Evolutionary conservation across 331 rosid genomes (phyloP).

Genomic region (Saraca asoca): DNA sequence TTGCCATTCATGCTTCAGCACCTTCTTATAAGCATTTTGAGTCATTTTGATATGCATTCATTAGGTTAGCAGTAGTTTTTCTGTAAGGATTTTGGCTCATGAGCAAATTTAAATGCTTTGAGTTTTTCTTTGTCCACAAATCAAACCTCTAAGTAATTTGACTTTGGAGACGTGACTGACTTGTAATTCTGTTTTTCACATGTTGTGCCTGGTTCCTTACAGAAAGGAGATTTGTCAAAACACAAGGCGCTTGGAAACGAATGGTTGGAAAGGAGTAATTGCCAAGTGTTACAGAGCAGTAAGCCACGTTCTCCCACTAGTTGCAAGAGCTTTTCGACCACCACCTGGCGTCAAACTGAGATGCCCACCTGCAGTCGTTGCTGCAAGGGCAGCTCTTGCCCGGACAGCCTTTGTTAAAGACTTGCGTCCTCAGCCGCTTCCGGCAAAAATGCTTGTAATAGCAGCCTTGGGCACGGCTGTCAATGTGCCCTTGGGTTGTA

Average conservation of each 20-base stretch:
- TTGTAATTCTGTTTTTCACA: conserved; percentile 26
- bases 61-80: background rate
- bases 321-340: conserved; percentile 66
- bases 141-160: background rate
- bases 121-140: background rate
- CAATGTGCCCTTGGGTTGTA: conserved; percentile 75
- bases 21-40: background rate
- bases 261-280: conserved; percentile 74
- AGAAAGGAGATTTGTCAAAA: conserved; percentile 59
- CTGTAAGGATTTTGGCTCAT: background rate
- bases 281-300: conserved; percentile 83
- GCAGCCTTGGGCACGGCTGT: conserved; percentile 82
- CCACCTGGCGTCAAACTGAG: conserved; percentile 65
- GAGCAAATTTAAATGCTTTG: conserved; percentile 3
- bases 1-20: background rate
- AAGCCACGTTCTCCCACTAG: conserved; percentile 70
- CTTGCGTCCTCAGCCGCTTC: conserved; percentile 85
- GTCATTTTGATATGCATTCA: too few species aligned
- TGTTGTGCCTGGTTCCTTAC: conserved; percentile 25
- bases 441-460: conserved; percentile 76
- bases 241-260: conserved; percentile 77
- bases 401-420: conserved; percentile 72
- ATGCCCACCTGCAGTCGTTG: conserved; percentile 81
- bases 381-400: conserved; percentile 92
- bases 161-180: conserved; percentile 11